Percentiles rank a stretch among this genome's conserved stretches.
These are phyloP conservation scores for Cladosporium sp. DNA, from an alignment of 2,329 filamentous ascomycete genomes.

Conservation along the genomic window DNA sequence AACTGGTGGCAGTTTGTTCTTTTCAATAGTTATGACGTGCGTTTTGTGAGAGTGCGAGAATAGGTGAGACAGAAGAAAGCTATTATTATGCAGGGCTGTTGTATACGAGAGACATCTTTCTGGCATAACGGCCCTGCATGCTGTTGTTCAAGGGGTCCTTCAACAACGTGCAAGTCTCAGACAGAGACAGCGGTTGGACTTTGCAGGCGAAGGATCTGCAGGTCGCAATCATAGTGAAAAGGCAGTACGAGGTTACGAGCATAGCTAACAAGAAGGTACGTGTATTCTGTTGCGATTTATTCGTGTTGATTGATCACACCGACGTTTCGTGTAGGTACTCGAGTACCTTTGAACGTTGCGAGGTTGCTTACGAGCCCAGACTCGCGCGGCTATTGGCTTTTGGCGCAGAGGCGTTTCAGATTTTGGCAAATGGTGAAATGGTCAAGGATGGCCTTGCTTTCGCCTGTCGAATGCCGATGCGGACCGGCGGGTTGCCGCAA, in stretches of 20 bases:
- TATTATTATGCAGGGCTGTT: not conserved
- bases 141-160: not conserved
- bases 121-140: not conserved
- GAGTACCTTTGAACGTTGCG: no score
- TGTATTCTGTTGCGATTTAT: no score
- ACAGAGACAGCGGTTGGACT: not conserved
- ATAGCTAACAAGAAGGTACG: no score
- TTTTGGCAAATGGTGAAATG: not conserved
- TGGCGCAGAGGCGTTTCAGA: not conserved
- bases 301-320: no score
- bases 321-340: no score
- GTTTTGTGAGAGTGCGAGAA: not conserved
- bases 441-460: conserved; percentile 1
- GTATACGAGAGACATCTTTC: not conserved
- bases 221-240: not conserved
- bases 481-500: not conserved
- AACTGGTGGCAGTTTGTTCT: no score
- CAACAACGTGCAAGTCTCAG: not conserved
- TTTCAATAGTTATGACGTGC: no score
- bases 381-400: not conserved
- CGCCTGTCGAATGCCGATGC: not conserved
- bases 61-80: not conserved
- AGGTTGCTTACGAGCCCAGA: no score
- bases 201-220: not conserved
- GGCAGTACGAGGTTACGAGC: no score